phyloP scores from a whole-genome alignment of 257 asterid species.

The Lantana camara region DNA sequence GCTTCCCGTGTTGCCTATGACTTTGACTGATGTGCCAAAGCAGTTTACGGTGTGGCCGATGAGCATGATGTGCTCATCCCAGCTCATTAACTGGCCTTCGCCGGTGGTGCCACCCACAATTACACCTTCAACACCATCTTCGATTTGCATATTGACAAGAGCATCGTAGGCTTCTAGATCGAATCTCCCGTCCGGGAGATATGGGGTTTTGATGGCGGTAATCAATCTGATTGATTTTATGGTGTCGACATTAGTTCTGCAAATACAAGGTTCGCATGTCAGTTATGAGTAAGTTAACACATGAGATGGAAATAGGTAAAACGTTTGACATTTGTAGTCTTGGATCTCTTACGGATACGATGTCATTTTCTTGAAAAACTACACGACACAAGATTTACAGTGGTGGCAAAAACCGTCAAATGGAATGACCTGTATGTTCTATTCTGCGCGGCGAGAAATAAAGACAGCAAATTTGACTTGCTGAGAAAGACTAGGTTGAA shows the following conservation, averaged over 20 bases:
- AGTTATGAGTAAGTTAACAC: conserved; percentile 3
- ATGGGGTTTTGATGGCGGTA: conserved; percentile 94
- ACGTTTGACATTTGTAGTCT: too few relatives aligned
- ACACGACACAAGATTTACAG: neutral
- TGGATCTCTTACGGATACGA: conserved; percentile 10
- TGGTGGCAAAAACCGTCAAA: neutral
- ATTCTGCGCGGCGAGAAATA: neutral
- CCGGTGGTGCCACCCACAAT: conserved; percentile 97
- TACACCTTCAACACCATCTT: conserved; percentile 85
- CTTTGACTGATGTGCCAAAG: conserved; percentile 78
- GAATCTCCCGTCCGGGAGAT: conserved; percentile 93
- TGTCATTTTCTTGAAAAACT: conserved; percentile 2
- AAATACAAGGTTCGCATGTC: conserved; percentile 21
- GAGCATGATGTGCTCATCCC: conserved; percentile 98
- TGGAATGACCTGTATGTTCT: too few relatives aligned
- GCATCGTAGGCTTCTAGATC: conserved; percentile 90
- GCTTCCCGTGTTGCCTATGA: conserved; percentile 93
- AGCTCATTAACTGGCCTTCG: conserved; percentile 93
- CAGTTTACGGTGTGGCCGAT: conserved; percentile 96
- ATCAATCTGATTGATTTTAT: conserved; percentile 76
- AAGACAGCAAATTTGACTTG: neutral
- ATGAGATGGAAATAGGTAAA: neutral
- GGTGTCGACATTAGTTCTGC: conserved; percentile 85
- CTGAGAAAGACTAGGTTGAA: neutral
- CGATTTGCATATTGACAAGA: conserved; percentile 77